Evolutionary conservation across 306 rosid species (phyloP), one percentile per base, ranked within the genome.

Genomic region (Quercus wislizeni): DNA sequence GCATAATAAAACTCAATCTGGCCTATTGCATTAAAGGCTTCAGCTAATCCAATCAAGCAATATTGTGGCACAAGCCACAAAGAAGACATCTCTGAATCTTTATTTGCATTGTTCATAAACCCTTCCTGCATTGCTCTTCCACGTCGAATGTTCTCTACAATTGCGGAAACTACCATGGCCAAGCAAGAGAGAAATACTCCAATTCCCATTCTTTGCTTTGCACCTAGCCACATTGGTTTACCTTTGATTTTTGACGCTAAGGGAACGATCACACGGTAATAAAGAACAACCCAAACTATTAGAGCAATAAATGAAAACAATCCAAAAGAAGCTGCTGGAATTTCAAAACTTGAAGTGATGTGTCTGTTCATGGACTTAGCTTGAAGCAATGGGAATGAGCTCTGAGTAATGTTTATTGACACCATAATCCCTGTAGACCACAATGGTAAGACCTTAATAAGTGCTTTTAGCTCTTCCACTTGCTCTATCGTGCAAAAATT

Each of bases 1-100:
- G 90, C 69, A 62, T 90, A 92, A 78, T 88, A 90, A 76, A 91
- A 88, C 84, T 91, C 97, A 1, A 87, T 85, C 71, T 91, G 97
- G 33, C 86, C 97, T 6, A 91, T 85, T 1, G 78, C 80, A 30
- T 76, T 91, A 17, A 88, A 85, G 56, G 97, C 97, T 78, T 91
- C 93, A 8, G 87, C 92, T 2, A 89, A 83, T 10, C 97, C 97
- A 51, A 30, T 35, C 77, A 89, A 55, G 74, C 76, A 54, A 21
- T 81, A 67, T 9, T 89, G 97, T 6, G 88, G 88, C 5, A 89
- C 52, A 59, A 91, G 90, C 97, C 97, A 91, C 80, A 85, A 58
- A 3, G 93, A 91, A 17, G 97, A 89, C 91, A 89, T 91, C 21
- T 68, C 31, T 73, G 86, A 77, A 0, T 86, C 87, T n/a, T 82